Percentiles rank a stretch among this genome's conserved stretches.
Conservation (phyloP, 352 stramenopile genomes). For the Pythium apleroticum region DNA sequence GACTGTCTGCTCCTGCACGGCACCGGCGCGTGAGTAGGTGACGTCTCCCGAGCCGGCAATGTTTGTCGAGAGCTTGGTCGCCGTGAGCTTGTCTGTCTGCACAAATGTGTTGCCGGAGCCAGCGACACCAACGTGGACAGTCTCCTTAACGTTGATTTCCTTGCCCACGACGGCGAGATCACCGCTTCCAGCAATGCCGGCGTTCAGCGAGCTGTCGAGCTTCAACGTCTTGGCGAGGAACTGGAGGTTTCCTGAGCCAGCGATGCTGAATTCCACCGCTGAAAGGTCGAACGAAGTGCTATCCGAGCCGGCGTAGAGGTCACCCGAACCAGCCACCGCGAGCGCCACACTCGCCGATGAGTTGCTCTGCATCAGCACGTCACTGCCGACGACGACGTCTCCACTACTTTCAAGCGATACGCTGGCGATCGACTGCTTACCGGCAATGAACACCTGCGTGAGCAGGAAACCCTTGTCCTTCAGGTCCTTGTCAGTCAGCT, state of each 20-base stretch:
- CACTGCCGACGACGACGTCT: conserved; percentile 33
- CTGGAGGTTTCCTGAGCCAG: background rate
- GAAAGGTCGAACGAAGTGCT: background rate
- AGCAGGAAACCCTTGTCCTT: conserved; percentile 34
- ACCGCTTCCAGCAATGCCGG: conserved; percentile 19
- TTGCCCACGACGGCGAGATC: conserved; percentile 29
- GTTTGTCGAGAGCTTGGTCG: conserved; percentile 18
- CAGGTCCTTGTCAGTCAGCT: conserved; percentile 19
- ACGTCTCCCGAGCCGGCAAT: conserved; percentile 35
- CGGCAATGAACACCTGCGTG: conserved; percentile 34
- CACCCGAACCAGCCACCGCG: conserved; percentile 12
- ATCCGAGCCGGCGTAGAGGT: conserved; percentile 17
- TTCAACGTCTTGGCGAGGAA: background rate
- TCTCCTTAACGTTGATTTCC: conserved; percentile 25
- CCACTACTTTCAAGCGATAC: conserved; percentile 10
- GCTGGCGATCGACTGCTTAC: conserved; percentile 26
- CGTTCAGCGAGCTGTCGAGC: background rate
- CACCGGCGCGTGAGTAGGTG: conserved; percentile 32
- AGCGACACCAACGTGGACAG: conserved; percentile 19
- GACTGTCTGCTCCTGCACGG: conserved; percentile 28
- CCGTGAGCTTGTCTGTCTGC: conserved; percentile 21
- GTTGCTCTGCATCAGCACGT: conserved; percentile 26
- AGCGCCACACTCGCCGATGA: conserved; percentile 6
- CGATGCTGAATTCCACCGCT: background rate
- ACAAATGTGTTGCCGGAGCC: conserved; percentile 35